phyloP scores from a whole-genome alignment of 1,284 basidiomycete genomes.

The Irpex sp. region DNA sequence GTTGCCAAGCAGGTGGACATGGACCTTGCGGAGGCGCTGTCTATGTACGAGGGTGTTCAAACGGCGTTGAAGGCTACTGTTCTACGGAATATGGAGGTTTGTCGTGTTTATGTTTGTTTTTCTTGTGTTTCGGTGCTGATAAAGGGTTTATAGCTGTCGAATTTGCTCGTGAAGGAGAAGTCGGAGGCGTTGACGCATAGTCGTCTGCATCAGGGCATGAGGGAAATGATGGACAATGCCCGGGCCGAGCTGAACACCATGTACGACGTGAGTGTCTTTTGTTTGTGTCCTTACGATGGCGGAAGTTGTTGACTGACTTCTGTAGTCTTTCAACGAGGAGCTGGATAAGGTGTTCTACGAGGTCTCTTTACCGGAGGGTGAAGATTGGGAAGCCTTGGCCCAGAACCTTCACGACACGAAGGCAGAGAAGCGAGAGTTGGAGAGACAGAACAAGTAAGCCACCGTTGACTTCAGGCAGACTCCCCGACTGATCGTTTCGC shows the following conservation, averaged over 20 bases:
- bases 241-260: slow-evolving; percentile 87
- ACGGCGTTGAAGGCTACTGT: slow-evolving; percentile 33
- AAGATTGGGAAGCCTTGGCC: slow-evolving; percentile 72
- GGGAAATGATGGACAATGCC: slow-evolving; percentile 66
- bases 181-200: slow-evolving; percentile 60
- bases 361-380: slow-evolving; percentile 67
- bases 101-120: background rate
- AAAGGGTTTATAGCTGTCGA: slow-evolving; percentile 47
- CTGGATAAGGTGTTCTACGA: slow-evolving; percentile 85
- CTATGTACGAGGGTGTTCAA: slow-evolving; percentile 49
- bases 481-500: background rate
- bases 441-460: slow-evolving; percentile 68
- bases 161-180: slow-evolving; percentile 63
- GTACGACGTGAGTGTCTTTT: slow-evolving; percentile 63
- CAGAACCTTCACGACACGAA: slow-evolving; percentile 70
- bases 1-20: slow-evolving; percentile 55
- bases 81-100: slow-evolving; percentile 42
- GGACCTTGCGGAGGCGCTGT: slow-evolving; percentile 42
- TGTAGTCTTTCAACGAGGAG: slow-evolving; percentile 87
- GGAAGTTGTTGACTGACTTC: too few relatives aligned
- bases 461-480: background rate
- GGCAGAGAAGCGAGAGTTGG: slow-evolving; percentile 63
- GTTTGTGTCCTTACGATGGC: too few relatives aligned
- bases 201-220: slow-evolving; percentile 33
- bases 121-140: slow-evolving; percentile 12